Evolutionary conservation across 306 rosid species (phyloP), one percentile per base, ranked within the genome.

Genomic region (Myrica gale): DNA sequence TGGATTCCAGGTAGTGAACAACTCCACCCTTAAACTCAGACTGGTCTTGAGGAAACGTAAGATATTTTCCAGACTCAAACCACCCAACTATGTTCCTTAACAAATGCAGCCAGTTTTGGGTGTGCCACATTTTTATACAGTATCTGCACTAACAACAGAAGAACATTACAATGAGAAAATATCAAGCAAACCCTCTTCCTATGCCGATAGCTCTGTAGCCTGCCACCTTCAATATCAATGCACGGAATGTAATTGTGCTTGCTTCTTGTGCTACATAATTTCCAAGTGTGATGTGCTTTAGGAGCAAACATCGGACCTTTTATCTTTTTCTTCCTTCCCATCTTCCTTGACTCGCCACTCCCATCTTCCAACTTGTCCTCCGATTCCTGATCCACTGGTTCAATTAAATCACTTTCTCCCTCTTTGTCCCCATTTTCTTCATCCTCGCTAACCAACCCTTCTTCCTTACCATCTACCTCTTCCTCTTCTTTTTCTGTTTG

Each of bases 211-310:
- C 87, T 80, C 71, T 84, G 92, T 56, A 80, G 77, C 89, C n/a
- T 73, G 72, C 83, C 61, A 42, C 73, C 82, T 83, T 92, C 99
- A 69, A 85, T 79, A 73, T 95, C 99, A 77, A 95, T 88, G 63
- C 97, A 95, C 3, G 99, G 99, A 62, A 95, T 89, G 83, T 95
- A 95, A 75, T 92, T 95, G 68, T 90, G 95, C 82, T 95, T 95
- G 91, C 97, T 92, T 82, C 88, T 92, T 47, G 90, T 67, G 53
- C 79, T 88, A 44, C 99, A 95, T 57, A 82, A 54, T 81, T 87
- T 95, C 99, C 99, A 95, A 20, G 61, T 80, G 81, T 92, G 90
- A 42, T 74, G 86, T 42, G 83, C 87, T 82, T 90, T 92, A 12
- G 92, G 87, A 84, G 92, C 88, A 83, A 95, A 92, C 82, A 95